Evolutionary conservation across 768 basidiomycete species (phyloP), one percentile per base, ranked within the genome.

Genomic region (Mycena filopes): DNA sequence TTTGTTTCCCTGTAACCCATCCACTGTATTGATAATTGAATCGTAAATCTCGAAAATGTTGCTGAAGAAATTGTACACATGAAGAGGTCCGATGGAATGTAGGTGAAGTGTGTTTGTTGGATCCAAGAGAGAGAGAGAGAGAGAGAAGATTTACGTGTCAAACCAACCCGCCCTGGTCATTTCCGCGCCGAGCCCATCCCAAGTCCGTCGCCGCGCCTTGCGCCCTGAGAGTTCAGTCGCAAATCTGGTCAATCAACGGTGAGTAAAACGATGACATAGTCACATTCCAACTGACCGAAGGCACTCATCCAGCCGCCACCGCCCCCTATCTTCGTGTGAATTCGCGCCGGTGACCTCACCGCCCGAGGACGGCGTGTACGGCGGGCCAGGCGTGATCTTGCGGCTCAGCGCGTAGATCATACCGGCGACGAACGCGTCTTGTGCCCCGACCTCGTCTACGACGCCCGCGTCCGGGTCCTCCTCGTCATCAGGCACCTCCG

Each of bases 401-500:
- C 92, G 79, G 59, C 89, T 93, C 68, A 95, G 73, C 0, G 93
- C 87, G 75, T 87, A 95, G 58, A 95, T 91, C 92, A 95, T 94
- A 10, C 93, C 94, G 0, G 91, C 89, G n/a, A 93, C 85, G 69
- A 94, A 94, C 4, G 92, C 93, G 61, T 92, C 89, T 69, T 94
- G 90, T 2, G 90, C 89, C 1, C 92, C 92, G 12, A 89, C 85
- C 68, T 94, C 92, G 71, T 93, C 93, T 10, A 88, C 78, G 2
- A 85, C 77, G 26, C 80, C 81, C 20, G 82, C 83, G 48, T 79
- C 79, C 4, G 70, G 73, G 11, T 79, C 78, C 49, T 76, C 78
- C 73, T 38, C 76, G 57, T 33, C 80, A 20, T 33, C 80, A 20
- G 85, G 85, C 55, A 79, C 83, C 72, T 89, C 87, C 1, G 88